Evolutionary conservation across 768 basidiomycete genomes (phyloP).

Genomic region (Strobilomyces echinocephalus): DNA sequence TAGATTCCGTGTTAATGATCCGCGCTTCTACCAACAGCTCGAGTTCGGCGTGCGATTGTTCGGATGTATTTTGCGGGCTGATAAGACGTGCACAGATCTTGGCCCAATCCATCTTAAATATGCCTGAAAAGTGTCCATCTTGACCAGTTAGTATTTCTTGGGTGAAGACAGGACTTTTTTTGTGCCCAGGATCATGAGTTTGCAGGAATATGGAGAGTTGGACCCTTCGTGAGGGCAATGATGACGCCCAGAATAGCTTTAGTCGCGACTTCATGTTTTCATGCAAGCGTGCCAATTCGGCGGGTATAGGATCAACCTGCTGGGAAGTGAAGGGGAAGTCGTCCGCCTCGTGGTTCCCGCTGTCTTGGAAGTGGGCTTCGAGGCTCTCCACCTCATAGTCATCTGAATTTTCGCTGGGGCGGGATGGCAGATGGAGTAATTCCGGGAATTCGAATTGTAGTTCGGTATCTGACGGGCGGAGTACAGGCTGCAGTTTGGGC

Average conservation of each 20-base stretch:
- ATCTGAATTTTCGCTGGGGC: constrained; percentile 56
- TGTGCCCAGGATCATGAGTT: constrained; percentile 15
- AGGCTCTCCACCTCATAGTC: constrained; percentile 54
- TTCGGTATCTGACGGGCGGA: constrained; percentile 20
- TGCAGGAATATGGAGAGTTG: constrained; percentile 56
- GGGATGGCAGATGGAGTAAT: constrained; percentile 45
- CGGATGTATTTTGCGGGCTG: constrained; percentile 54
- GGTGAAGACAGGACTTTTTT: constrained; percentile 42
- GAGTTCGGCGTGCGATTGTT: constrained; percentile 35
- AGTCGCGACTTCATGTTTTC: constrained; percentile 74
- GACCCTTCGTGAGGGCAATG: constrained; percentile 57
- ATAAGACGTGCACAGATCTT: constrained; percentile 57
- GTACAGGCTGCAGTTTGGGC: constrained; percentile 48
- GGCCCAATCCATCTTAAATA: constrained; percentile 65
- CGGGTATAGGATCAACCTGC: constrained; percentile 20
- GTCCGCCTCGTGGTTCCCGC: constrained; percentile 17
- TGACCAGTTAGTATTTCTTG: constrained; percentile 51
- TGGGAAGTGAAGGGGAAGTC: constrained; percentile 12
- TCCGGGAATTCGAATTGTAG: constrained; percentile 27
- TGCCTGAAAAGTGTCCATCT: constrained; percentile 72
- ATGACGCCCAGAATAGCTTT: constrained; percentile 76
- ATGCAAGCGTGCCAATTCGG: constrained; percentile 52
- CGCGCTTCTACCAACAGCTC: constrained; percentile 55
- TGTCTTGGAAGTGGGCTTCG: constrained; percentile 45
- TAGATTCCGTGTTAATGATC: constrained; percentile 39